These are phyloP conservation scores for Blechomonas ayalai DNA, from an alignment of 208 protist species.

Conservation along the genomic window DNA sequence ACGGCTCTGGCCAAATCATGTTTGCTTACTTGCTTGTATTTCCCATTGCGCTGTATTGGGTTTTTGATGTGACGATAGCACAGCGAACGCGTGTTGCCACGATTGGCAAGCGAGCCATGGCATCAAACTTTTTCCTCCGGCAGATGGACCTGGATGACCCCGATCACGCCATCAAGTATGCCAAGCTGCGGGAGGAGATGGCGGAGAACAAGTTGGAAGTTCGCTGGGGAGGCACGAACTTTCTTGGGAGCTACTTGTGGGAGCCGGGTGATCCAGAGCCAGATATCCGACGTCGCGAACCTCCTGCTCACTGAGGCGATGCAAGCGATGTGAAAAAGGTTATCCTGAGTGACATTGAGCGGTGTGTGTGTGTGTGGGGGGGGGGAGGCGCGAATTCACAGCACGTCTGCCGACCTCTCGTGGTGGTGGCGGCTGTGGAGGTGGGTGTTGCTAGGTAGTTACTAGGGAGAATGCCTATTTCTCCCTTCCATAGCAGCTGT, in stretches of 20 bases:
- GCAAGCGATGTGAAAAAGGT: too few relatives aligned
- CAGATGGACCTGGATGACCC: constrained; percentile 84
- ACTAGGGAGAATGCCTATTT: too few relatives aligned
- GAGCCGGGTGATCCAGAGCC: constrained; percentile 81
- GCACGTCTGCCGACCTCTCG: too few relatives aligned
- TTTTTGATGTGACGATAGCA: constrained; percentile 63
- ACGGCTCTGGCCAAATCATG: constrained; percentile 59
- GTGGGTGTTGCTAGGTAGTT: too few relatives aligned
- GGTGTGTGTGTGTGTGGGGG: too few relatives aligned
- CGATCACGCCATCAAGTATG: constrained; percentile 85
- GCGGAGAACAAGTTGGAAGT: constrained; percentile 82
- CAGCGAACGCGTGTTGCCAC: constrained; percentile 63
- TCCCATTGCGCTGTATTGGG: constrained; percentile 71
- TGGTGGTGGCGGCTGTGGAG: too few relatives aligned
- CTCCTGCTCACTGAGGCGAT: too few relatives aligned
- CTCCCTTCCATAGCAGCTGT: too few relatives aligned
- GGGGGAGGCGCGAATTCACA: too few relatives aligned
- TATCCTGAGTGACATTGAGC: too few relatives aligned
- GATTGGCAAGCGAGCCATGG: constrained; percentile 71
- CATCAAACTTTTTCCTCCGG: constrained; percentile 77
- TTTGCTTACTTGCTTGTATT: constrained; percentile 60
- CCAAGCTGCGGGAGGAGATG: constrained; percentile 72
- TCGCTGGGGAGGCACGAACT: constrained; percentile 85
- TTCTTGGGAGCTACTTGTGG: constrained; percentile 86
- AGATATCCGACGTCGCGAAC: constrained; percentile 75